Evolutionary conservation across 164 flowering plant genomes (phyloP), one percentile per base, ranked within the genome.

Genomic region (Magnolia sinica): DNA sequence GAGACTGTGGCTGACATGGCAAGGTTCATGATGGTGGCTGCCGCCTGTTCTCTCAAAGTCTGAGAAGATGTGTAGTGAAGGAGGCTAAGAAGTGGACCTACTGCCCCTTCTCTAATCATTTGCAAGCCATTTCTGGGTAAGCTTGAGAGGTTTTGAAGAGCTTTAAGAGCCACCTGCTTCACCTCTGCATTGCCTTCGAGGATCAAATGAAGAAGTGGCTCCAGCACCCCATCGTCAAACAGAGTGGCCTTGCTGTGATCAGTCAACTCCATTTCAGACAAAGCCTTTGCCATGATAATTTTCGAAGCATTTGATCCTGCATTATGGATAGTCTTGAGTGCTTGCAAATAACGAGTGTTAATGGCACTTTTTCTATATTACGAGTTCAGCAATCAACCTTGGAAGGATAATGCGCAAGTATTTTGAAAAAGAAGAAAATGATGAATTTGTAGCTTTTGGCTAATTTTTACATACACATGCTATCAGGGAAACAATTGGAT

Each of bases 221-320:
- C 76, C 13, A 88, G 73, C 14, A 77, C 90, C 64, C 92, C 92
- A 72, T 82, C 83, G 77, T 90, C 90, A 73, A 87, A 77, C 24
- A 91, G 79, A 72, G 84, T 72, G 22, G 82, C 84, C 75, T 90
- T 90, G 69, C 84, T 84, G 73, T 81, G 86, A 77, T 90, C 93
- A 70, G 87, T 90, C 79, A 91, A 80, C 81, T 90, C 90, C 86
- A 91, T 85, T 76, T 90, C 92, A 37, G 91, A 89, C 81, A 91
- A 83, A 72, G 89, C 82, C 73, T 66, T 75, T 24, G 87, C 88
- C 92, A 90, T 87, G 23, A 31, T 77, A 82, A 80, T 70, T 80
- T 90, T 87, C 16, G 84, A 88, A 75, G 78, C 77, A 74, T 84
- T 87, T 8, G 92, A 69, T 58, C 92, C 96, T 91, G 91, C 78